phyloP scores from a whole-genome alignment of 148 eudicot genomes.

The Vaccinium darrowii region DNA sequence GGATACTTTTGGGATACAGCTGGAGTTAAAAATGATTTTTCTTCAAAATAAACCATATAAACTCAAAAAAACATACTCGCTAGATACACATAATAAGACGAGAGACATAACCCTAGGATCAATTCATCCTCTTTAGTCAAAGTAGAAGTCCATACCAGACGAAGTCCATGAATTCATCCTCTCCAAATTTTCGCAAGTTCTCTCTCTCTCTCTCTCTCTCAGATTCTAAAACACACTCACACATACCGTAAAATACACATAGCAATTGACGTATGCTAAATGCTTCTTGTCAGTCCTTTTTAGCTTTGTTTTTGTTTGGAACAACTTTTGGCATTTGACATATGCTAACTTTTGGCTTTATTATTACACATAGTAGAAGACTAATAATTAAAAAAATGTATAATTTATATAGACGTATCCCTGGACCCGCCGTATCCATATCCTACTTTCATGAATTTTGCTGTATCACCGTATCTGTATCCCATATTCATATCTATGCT shows the following conservation, averaged over 20 bases:
- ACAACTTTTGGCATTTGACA: background rate
- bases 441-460: background rate
- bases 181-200: background rate
- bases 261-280: background rate
- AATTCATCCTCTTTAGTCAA: background rate
- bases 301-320: too few species aligned
- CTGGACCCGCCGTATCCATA: background rate
- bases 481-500: background rate
- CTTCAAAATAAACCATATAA: too few species aligned
- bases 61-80: background rate
- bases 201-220: background rate
- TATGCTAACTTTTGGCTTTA: background rate
- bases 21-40: background rate
- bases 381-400: background rate
- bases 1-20: background rate
- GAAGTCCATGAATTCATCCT: too few species aligned
- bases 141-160: background rate
- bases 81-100: background rate
- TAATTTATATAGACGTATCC: background rate
- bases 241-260: background rate
- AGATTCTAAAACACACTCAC: background rate
- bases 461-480: background rate
- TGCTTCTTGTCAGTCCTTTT: too few species aligned
- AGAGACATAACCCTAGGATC: background rate
- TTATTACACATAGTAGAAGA: background rate